phyloP scores from a whole-genome alignment of 176 grass and related monocot genomes.

The Pontederia crassipes region DNA sequence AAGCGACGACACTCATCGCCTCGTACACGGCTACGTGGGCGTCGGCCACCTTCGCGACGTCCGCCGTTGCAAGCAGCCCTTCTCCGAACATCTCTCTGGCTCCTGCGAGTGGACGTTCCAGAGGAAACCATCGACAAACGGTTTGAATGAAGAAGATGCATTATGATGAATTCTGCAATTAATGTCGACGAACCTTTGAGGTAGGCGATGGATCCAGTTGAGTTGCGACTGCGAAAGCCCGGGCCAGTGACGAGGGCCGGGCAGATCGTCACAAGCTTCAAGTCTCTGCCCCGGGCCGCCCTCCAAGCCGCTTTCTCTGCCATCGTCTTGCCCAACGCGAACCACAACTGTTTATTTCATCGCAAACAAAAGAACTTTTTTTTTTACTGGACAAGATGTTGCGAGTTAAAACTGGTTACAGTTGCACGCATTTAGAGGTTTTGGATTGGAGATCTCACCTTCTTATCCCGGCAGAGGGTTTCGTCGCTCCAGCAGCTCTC shows the following conservation, averaged over 20 bases:
- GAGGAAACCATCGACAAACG: neutral
- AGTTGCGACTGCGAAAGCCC: slow-evolving; percentile 71
- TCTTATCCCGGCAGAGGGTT: slow-evolving; percentile 77
- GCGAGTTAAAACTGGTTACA: too few relatives aligned
- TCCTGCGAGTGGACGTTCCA: slow-evolving; percentile 23
- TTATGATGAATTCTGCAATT: neutral
- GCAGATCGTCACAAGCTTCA: slow-evolving; percentile 82
- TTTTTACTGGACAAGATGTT: too few relatives aligned
- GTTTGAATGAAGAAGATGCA: neutral
- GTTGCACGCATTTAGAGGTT: neutral
- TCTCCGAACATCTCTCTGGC: slow-evolving; percentile 50
- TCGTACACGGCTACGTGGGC: slow-evolving; percentile 74
- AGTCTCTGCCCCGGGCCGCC: slow-evolving; percentile 69
- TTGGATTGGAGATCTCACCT: slow-evolving; percentile 29
- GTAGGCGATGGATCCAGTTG: slow-evolving; percentile 79
- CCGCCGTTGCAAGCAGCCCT: slow-evolving; percentile 68
- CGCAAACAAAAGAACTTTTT: neutral
- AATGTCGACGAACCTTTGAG: slow-evolving; percentile 42
- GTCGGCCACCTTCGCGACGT: slow-evolving; percentile 54
- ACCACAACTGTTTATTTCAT: slow-evolving; percentile 43
- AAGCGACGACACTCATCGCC: slow-evolving; percentile 55
- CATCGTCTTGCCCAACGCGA: slow-evolving; percentile 79
- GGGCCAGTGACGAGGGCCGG: slow-evolving; percentile 72
- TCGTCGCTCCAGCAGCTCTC: slow-evolving; percentile 98
- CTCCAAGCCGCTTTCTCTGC: slow-evolving; percentile 93